These are phyloP conservation scores for Sherardia arvensis DNA, from an alignment of 257 asterid species.

Conservation along the genomic window DNA sequence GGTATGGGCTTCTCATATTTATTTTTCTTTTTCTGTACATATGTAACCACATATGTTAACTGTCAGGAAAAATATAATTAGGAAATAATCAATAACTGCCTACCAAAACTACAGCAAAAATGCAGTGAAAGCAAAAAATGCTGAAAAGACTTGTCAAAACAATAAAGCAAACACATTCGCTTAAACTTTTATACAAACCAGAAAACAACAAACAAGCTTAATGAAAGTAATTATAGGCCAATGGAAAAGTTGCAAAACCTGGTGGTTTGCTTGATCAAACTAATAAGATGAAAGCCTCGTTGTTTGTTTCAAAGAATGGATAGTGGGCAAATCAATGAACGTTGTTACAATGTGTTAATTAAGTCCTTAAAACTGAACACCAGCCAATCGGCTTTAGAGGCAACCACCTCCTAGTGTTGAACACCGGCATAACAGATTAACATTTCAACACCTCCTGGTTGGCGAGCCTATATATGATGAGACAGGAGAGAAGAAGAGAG, in stretches of 20 bases:
- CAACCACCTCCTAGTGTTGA: constrained; percentile 70
- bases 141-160: too few relatives aligned
- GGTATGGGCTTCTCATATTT: too few relatives aligned
- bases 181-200: too few relatives aligned
- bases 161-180: too few relatives aligned
- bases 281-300: background rate
- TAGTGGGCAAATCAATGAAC: background rate
- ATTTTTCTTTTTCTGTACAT: too few relatives aligned
- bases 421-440: constrained; percentile 79
- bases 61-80: too few relatives aligned
- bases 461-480: constrained; percentile 53
- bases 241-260: background rate
- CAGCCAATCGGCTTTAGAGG: constrained; percentile 90
- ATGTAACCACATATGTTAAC: too few relatives aligned
- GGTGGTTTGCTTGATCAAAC: background rate
- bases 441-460: constrained; percentile 88
- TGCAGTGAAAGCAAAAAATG: too few relatives aligned
- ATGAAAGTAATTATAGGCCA: background rate
- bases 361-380: constrained; percentile 64
- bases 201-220: background rate
- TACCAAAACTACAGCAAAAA: too few relatives aligned
- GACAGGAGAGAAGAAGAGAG: background rate
- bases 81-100: too few relatives aligned
- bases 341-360: constrained; percentile 51
- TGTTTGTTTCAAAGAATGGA: background rate